These are phyloP conservation scores for Phytomonas francai DNA, from an alignment of 208 protist genomes.

Conservation along the genomic window DNA sequence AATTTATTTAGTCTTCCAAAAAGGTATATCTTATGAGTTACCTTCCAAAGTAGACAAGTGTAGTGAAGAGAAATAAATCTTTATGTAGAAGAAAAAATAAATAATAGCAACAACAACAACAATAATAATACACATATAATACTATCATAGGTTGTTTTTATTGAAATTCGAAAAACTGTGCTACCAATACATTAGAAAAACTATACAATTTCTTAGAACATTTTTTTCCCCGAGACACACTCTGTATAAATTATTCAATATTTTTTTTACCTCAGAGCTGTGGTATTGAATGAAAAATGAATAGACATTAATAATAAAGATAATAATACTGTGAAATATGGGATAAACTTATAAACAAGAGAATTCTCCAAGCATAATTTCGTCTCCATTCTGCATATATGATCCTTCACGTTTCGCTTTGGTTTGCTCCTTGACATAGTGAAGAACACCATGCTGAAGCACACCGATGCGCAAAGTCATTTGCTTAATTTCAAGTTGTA, in stretches of 20 bases:
- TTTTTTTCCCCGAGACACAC: not conserved
- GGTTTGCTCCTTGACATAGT: constrained; percentile 77
- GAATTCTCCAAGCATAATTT: constrained; percentile 16
- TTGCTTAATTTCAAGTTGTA: constrained; percentile 83
- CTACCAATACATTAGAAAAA: not conserved
- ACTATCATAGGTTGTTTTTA: not conserved
- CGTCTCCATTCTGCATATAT: constrained; percentile 5
- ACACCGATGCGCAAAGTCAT: constrained; percentile 87
- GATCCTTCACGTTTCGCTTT: constrained; percentile 51
- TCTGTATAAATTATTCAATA: not conserved
- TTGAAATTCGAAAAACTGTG: not conserved
- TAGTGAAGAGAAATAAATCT: constrained; percentile 10
- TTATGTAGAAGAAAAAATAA: constrained; percentile 10
- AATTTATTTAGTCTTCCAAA: not conserved
- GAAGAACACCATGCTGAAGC: constrained; percentile 84
- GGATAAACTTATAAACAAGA: not conserved
- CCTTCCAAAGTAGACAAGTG: constrained; percentile 12
- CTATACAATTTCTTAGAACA: not conserved
- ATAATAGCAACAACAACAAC: constrained; percentile 10
- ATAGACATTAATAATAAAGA: constrained; percentile 14
- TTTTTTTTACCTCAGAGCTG: constrained; percentile 3
- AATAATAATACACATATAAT: constrained; percentile 16
- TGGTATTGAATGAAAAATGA: constrained; percentile 1
- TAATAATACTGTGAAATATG: constrained; percentile 5
- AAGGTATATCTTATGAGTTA: not conserved